These are phyloP conservation scores for Tuber microsphaerosporum DNA, from an alignment of 495 filamentous ascomycete species.

Conservation along the genomic window DNA sequence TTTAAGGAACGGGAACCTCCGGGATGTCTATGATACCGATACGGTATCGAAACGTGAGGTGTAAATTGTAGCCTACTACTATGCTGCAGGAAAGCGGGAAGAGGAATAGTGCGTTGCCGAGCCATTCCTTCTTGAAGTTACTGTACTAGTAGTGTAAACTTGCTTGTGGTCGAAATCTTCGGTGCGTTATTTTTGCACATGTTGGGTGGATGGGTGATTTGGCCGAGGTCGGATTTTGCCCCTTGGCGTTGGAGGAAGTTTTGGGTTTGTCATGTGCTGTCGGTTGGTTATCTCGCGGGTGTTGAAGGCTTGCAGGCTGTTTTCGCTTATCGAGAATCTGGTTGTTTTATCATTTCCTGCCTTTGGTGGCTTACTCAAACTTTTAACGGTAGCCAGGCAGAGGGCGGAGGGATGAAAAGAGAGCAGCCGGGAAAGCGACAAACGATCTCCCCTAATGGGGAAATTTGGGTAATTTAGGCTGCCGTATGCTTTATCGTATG, in stretches of 20 bases:
- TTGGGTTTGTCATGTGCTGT: neutral
- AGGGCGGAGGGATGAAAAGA: too few relatives aligned
- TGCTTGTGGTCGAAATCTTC: neutral
- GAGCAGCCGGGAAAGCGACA: too few relatives aligned
- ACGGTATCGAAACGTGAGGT: neutral
- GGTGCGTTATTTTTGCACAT: neutral
- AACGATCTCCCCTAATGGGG: too few relatives aligned
- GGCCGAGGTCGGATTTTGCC: neutral
- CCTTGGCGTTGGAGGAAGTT: neutral
- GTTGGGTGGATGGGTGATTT: neutral
- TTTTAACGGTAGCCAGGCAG: too few relatives aligned
- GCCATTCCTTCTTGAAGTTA: neutral
- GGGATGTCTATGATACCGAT: neutral
- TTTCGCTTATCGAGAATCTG: neutral
- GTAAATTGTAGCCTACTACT: neutral
- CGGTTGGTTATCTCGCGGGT: neutral
- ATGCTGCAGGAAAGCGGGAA: neutral
- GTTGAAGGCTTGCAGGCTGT: neutral
- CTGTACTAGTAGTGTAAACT: too few relatives aligned
- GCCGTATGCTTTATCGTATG: too few relatives aligned
- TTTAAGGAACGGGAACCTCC: neutral
- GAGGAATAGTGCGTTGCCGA: neutral
- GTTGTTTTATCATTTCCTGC: neutral
- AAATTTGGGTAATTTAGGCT: too few relatives aligned
- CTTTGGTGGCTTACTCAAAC: too few relatives aligned